Evolutionary conservation across 352 stramenopile species (phyloP), one percentile per base, ranked within the genome.

Genomic region (Globisporangium irregulare): DNA sequence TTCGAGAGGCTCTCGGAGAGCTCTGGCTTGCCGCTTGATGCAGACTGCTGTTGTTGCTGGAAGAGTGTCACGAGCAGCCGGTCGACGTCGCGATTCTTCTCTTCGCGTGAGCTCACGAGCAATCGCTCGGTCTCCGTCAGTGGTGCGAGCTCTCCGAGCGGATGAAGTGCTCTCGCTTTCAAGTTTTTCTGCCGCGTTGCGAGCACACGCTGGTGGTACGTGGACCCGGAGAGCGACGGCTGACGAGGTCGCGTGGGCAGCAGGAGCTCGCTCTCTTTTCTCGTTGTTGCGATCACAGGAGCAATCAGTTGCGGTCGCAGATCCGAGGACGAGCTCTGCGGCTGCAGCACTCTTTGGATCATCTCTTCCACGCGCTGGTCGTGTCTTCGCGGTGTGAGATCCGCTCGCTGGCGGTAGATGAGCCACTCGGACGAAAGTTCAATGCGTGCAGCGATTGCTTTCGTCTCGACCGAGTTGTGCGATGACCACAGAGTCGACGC

Each of bases 381-480:
- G 41, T 78, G 75, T n/a, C 83, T 73, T 32, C 75, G 72, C 14
- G 74, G 70, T 8, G 71, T 82, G 46, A 69, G 66, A 29, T 84
- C 85, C 12, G 65, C 32, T 15, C 78, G 83, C 56, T 81, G 72
- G 20, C 81, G 79, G 57, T 89, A 80, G 59, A 91, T 82, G 25
- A 91, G 68, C 83, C 83, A 91, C 43, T 91, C 78, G 15, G 75
- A 74, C 14, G 82, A 82, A 1, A 73, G 72, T 4, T 64, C 65
- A 18, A 89, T 54, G 3, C 74, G 58, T 12, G 70, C 64, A 14
- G 61, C 29, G 10, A 64, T 73, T 24, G 69, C 75, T 14, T 38
- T 65, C n/a, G 67, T 32, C 34, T 76, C 74, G 3, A 66, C 66
- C 48, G 63, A 18, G 14, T 62, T 64, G 15, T 73, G 41, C 6